These are phyloP conservation scores for Trichosporon sp. DNA, from an alignment of 1,284 basidiomycete genomes.

Conservation along the genomic window DNA sequence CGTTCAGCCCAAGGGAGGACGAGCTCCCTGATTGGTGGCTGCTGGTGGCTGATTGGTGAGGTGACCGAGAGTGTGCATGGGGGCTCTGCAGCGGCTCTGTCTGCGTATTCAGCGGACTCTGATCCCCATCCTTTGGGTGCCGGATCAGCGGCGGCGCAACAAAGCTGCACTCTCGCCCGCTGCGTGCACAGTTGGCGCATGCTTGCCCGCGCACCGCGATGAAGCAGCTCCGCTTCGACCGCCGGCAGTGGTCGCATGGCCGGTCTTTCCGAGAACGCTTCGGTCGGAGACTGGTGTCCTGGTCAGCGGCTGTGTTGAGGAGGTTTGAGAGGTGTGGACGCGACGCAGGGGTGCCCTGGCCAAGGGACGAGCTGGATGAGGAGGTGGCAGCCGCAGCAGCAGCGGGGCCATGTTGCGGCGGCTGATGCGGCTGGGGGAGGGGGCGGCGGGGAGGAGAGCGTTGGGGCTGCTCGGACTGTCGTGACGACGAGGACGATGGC, in stretches of 20 bases:
- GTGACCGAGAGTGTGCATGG: background rate
- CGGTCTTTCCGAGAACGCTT: conserved; percentile 22
- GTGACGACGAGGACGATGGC: background rate
- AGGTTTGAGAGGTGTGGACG: background rate
- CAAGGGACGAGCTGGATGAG: background rate
- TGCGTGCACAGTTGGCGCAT: conserved; percentile 18
- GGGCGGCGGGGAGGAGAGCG: background rate
- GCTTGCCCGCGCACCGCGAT: conserved; percentile 21
- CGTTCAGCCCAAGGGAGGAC: background rate
- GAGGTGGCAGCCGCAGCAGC: background rate
- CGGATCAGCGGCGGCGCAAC: conserved; percentile 18
- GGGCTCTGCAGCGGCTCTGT: background rate
- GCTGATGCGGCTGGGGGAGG: background rate
- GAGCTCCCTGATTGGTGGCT: background rate
- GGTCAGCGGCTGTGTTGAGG: background rate
- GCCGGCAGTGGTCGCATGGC: conserved; percentile 26
- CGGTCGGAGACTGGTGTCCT: conserved; percentile 15
- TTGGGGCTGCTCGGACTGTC: background rate
- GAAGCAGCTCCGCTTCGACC: conserved; percentile 20
- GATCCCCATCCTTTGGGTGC: conserved; percentile 16
- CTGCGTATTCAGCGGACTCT: background rate
- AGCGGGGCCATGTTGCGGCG: background rate
- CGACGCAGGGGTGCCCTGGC: background rate
- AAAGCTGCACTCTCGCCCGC: conserved; percentile 18
- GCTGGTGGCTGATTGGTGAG: background rate